Evolutionary conservation across 306 rosid species (phyloP).

Genomic region (Cucurbita ficifolia): DNA sequence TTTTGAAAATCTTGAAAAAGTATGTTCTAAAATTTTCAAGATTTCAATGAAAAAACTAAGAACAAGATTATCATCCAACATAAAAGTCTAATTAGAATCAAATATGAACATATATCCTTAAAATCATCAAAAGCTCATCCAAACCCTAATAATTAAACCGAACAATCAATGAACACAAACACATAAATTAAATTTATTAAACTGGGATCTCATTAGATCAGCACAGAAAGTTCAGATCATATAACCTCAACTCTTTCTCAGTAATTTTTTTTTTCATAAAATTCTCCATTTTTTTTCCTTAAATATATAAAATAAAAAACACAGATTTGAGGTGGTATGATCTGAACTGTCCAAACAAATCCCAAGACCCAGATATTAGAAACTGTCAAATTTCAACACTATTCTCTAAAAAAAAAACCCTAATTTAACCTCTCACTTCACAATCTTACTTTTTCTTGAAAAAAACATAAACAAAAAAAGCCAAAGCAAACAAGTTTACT

Average conservation of each 20-base stretch:
- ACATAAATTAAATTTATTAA: neutral
- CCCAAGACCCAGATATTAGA: conserved; percentile 2
- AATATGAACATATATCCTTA: no score
- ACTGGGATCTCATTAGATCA: neutral
- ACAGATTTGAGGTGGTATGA: conserved; percentile 10
- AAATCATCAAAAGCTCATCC: neutral
- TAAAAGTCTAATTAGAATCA: no score
- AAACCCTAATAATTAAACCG: neutral
- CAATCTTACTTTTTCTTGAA: neutral
- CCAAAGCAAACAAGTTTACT: neutral
- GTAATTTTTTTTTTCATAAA: neutral
- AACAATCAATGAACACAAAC: neutral
- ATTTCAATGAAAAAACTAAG: no score
- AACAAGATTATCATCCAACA: no score
- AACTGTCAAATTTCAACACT: neutral
- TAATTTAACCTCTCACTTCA: conserved; percentile 7
- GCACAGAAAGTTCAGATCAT: conserved; percentile 9
- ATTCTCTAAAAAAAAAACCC: neutral
- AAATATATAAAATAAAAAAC: neutral
- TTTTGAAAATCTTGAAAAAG: no score
- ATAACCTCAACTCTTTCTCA: conserved; percentile 5
- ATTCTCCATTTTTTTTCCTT: neutral
- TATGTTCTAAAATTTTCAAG: no score
- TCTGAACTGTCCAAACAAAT: conserved; percentile 5
- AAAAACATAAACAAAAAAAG: neutral